phyloP scores from a whole-genome alignment of 116 monocot species.

The Dioscorea cayenensis region DNA sequence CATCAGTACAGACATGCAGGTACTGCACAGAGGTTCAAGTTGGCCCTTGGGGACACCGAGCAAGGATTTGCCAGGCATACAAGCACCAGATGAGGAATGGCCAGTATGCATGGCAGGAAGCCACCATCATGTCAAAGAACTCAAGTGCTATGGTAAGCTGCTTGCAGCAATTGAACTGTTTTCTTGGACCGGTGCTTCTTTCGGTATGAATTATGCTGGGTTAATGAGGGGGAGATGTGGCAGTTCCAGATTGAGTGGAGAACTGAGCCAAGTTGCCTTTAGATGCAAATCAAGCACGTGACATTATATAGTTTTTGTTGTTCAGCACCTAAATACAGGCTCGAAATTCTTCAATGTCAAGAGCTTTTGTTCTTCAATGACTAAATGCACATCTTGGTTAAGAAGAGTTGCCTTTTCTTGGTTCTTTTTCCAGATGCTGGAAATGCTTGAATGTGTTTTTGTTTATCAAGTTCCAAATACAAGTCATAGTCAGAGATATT shows the following conservation, averaged over 20 bases:
- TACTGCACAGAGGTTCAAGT: slow-evolving; percentile 62
- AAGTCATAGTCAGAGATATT: too few relatives aligned
- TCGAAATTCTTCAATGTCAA: too few relatives aligned
- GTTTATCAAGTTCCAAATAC: too few relatives aligned
- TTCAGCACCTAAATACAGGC: too few relatives aligned
- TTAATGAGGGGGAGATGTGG: slow-evolving; percentile 36
- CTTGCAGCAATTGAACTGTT: slow-evolving; percentile 52
- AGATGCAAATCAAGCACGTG: too few relatives aligned
- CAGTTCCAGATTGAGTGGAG: slow-evolving; percentile 39
- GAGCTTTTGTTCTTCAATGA: too few relatives aligned
- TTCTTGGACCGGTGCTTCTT: slow-evolving; percentile 30
- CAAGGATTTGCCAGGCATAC: slow-evolving; percentile 43
- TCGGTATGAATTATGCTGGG: slow-evolving; percentile 19
- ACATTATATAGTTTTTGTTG: too few relatives aligned
- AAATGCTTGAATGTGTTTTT: too few relatives aligned
- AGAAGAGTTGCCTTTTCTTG: too few relatives aligned
- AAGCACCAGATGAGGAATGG: slow-evolving; percentile 63
- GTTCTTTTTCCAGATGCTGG: too few relatives aligned
- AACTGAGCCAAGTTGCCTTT: not conserved
- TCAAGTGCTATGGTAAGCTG: slow-evolving; percentile 49
- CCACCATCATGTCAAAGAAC: slow-evolving; percentile 26
- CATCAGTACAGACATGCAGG: slow-evolving; percentile 53
- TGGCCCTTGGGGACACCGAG: slow-evolving; percentile 52
- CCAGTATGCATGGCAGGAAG: slow-evolving; percentile 67
- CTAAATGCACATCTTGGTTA: too few relatives aligned